Percentiles rank a stretch among this genome's conserved stretches.
Conservation (phyloP, 2,329 filamentous ascomycete species). For the Pseudophaeomoniella oleicola region DNA sequence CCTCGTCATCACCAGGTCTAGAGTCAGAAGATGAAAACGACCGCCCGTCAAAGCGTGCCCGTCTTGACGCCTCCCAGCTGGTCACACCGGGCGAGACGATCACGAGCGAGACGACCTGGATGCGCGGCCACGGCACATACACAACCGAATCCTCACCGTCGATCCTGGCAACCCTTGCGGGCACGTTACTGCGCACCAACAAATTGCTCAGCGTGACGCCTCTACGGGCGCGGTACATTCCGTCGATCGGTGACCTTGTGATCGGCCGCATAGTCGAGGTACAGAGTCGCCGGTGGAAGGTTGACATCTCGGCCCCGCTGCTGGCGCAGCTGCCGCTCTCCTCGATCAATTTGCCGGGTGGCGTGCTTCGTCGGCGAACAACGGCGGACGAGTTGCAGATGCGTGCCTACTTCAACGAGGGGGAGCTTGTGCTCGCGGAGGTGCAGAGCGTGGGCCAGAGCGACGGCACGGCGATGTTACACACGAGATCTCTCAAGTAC, state of each 20-base stretch:
- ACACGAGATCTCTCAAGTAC: conserved; percentile 83
- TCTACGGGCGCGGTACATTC: conserved; percentile 80
- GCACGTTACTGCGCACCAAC: conserved; percentile 84
- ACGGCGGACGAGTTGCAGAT: conserved; percentile 97
- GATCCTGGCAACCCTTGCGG: conserved; percentile 82
- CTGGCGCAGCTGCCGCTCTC: conserved; percentile 74
- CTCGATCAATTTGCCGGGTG: conserved; percentile 87
- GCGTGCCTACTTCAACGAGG: conserved; percentile 90
- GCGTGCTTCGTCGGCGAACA: conserved; percentile 78
- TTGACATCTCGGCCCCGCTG: conserved; percentile 79
- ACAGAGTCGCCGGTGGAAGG: conserved; percentile 85
- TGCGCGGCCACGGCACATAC: conserved; percentile 94
- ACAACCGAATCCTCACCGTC: conserved; percentile 39
- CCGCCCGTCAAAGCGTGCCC: conserved; percentile 23
- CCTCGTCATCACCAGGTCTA: conserved; percentile 30
- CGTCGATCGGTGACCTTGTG: conserved; percentile 91
- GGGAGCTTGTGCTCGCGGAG: conserved; percentile 85
- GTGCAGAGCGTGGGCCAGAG: conserved; percentile 69
- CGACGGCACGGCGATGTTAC: conserved; percentile 74
- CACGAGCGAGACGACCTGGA: conserved; percentile 90
- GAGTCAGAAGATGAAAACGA: conserved; percentile 31
- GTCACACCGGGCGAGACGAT: conserved; percentile 83
- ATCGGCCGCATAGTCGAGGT: conserved; percentile 90
- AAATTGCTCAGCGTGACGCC: conserved; percentile 88
- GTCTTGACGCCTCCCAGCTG: conserved; percentile 33